Base-by-base conservation (phyloP, 1,284 basidiomycete genomes). In the Naganishia liquefaciens region DNA sequence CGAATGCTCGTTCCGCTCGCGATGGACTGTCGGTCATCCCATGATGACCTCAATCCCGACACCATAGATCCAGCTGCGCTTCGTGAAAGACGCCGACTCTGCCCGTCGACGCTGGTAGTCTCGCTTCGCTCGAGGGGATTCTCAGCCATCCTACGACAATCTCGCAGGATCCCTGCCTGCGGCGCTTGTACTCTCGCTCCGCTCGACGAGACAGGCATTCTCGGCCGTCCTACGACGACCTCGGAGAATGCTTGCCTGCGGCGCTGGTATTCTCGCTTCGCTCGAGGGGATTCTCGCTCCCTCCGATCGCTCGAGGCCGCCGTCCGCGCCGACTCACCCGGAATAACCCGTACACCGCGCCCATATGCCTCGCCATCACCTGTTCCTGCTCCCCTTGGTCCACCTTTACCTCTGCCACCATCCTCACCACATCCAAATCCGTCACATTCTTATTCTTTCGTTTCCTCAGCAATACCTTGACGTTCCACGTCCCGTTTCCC, bases 281-380 rank as follows among this genome's bases (percentile, higher is more conserved):
- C n/a, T n/a, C 23, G n/a, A 5, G 21, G n/a, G n/a, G n/a, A n/a
- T 21, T 19, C 33, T 33, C 33, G 11, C 33, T 33, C 6, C 33
- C 33, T 33, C n/a, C 33, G 10, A 4, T n/a, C 57, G n/a, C 27
- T 2, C 15, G 10, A 61, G 5, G 19, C 6, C 39, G n/a, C 23
- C 39, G 42, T 28, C 11, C 17, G 30, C 11, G 28, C 21, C 43
- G 54, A 86, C 88, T 77, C 75, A 91, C 89, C 68, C 91, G 85
- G 78, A 92, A 90, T 63, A 94, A 77, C 30, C 90, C 90, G 72
- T 92, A 93, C 3, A 89, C 89, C 27, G 91, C 91, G 25, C 88
- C 90, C 85, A 88, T 93, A 73, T 94, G 92, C 54, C 86, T 87
- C 21, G 91, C 90, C 78, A 93, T 87, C 30, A 87, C 75, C 3